A percentile compares a stretch with the other conserved stretches of the same genome.
Conservation (phyloP, 208 protist species). For the Trypanosoma avium region DNA sequence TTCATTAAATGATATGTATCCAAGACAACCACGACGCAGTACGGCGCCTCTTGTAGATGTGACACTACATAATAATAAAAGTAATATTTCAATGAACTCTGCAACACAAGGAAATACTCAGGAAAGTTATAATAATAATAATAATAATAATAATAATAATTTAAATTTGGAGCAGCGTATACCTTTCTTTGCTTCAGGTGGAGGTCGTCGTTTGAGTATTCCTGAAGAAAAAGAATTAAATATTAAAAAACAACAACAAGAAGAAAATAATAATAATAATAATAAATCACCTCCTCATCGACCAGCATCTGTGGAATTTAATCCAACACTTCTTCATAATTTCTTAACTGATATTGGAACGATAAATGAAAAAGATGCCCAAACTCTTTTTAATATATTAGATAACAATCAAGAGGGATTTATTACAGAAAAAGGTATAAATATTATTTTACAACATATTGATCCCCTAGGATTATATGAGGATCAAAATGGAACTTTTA, state of each 20-base stretch:
- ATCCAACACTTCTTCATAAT: constrained; percentile 26
- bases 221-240: neutral
- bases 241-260: neutral
- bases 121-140: too few relatives aligned
- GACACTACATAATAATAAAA: too few relatives aligned
- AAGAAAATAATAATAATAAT: neutral
- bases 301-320: constrained; percentile 10
- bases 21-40: too few relatives aligned
- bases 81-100: too few relatives aligned
- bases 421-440: constrained; percentile 24
- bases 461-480: constrained; percentile 45
- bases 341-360: constrained; percentile 42
- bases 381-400: constrained; percentile 35
- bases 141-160: neutral
- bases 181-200: constrained; percentile 21
- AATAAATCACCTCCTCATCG: constrained; percentile 1
- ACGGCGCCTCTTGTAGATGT: too few relatives aligned
- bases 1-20: too few relatives aligned
- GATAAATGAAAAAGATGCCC: constrained; percentile 37
- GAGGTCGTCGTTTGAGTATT: constrained; percentile 18
- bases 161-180: neutral
- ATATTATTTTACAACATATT: constrained; percentile 24
- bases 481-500: constrained; percentile 31
- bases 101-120: neutral
- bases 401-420: constrained; percentile 19